Percentiles rank a stretch among this genome's conserved stretches.
These are phyloP conservation scores for Acanthamoeba castellanii DNA, from an alignment of 208 protist species.

Conservation along the genomic window DNA sequence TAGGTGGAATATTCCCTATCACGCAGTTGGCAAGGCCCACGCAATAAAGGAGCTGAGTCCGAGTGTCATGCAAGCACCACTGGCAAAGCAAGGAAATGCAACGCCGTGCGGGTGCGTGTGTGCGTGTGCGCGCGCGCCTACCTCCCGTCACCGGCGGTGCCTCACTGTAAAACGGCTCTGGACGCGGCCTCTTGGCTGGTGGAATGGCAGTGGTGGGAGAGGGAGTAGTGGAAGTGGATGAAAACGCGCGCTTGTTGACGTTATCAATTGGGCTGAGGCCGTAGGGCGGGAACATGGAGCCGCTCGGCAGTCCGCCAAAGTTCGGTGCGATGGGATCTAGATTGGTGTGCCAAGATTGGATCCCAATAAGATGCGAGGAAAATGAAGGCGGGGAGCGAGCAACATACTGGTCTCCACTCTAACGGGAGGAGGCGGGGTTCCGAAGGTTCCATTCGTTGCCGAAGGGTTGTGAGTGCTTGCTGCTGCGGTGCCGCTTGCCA, in stretches of 20 bases:
- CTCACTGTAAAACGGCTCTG: constrained; percentile 14
- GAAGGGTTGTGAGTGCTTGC: not conserved
- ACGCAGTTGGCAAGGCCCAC: not conserved
- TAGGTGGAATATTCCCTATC: not conserved
- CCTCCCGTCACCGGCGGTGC: not conserved
- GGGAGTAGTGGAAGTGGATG: constrained; percentile 28
- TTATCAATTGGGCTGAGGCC: constrained; percentile 37
- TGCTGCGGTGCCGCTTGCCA: not conserved
- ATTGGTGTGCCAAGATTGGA: not conserved
- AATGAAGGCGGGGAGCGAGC: not conserved
- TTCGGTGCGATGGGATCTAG: not conserved
- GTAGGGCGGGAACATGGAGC: constrained; percentile 14
- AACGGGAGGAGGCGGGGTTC: not conserved
- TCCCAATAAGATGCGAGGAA: not conserved
- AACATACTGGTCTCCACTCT: not conserved
- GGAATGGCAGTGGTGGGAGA: not conserved
- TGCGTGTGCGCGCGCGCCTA: not conserved
- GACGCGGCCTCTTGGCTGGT: not conserved
- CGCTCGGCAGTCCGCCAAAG: constrained; percentile 45
- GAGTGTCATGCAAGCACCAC: no score
- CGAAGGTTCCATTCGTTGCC: not conserved
- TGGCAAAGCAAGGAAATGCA: not conserved
- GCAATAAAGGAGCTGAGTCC: no score
- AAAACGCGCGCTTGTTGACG: constrained; percentile 17
- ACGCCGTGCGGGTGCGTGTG: not conserved